Percentiles rank a stretch among this genome's conserved stretches.
phyloP scores from a whole-genome alignment of 2,329 filamentous ascomycete species.

The Colletotrichum tamarilloi region DNA sequence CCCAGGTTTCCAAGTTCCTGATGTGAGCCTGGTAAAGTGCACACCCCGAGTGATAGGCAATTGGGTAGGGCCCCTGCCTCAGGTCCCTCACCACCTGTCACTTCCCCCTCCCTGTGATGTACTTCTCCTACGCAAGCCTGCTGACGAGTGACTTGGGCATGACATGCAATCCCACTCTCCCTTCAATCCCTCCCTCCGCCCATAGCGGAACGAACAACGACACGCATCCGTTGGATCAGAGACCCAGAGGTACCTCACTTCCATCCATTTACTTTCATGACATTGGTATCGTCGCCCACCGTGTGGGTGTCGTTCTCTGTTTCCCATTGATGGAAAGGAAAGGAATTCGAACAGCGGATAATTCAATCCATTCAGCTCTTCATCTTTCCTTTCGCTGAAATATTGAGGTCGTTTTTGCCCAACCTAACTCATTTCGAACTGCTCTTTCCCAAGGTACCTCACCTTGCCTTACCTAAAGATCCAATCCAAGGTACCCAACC shows the following conservation, averaged over 20 bases:
- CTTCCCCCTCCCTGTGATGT: conserved; percentile 2
- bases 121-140: conserved; percentile 44
- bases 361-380: not conserved
- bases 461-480: no score
- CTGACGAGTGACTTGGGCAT: conserved; percentile 45
- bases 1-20: not conserved
- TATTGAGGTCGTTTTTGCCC: not conserved
- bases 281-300: not conserved
- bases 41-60: not conserved
- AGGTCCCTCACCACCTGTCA: not conserved
- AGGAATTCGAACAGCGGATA: not conserved
- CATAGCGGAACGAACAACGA: not conserved
- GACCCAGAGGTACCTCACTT: not conserved
- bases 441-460: not conserved
- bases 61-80: not conserved
- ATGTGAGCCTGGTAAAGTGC: not conserved
- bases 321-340: not conserved
- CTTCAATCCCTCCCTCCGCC: not conserved
- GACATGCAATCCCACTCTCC: not conserved
- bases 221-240: not conserved
- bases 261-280: not conserved
- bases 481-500: no score
- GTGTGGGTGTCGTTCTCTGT: not conserved
- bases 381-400: not conserved
- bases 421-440: not conserved